phyloP scores from a whole-genome alignment of 805 yeast species.

The Priceomyces melissophilus region DNA sequence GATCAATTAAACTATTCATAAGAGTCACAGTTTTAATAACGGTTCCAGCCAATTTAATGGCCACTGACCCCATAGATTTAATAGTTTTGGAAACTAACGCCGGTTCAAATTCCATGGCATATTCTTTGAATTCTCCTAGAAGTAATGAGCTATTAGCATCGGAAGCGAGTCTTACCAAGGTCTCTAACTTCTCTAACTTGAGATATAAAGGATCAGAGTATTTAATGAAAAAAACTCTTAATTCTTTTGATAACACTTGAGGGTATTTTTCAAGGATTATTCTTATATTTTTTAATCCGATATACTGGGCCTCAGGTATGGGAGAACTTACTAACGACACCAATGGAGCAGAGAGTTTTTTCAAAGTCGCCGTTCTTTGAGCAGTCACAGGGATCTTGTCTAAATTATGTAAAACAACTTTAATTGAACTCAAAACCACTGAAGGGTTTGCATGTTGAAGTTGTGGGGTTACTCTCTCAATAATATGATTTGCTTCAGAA shows the following conservation, averaged over 20 bases:
- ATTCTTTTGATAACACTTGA: slow-evolving; percentile 66
- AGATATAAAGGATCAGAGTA: slow-evolving; percentile 79
- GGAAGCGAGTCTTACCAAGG: slow-evolving; percentile 64
- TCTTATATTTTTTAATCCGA: slow-evolving; percentile 86
- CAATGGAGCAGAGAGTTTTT: slow-evolving; percentile 77
- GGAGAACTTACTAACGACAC: slow-evolving; percentile 84
- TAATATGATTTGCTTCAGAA: slow-evolving; percentile 75
- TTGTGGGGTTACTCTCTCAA: slow-evolving; percentile 90
- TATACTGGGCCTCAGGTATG: slow-evolving; percentile 88
- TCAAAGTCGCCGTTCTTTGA: slow-evolving; percentile 45
- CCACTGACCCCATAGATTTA: slow-evolving; percentile 67
- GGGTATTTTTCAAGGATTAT: slow-evolving; percentile 89
- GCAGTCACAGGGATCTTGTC: slow-evolving; percentile 44
- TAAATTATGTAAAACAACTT: slow-evolving; percentile 70
- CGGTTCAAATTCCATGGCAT: slow-evolving; percentile 81
- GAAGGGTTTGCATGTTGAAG: slow-evolving; percentile 96
- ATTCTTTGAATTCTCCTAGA: slow-evolving; percentile 71
- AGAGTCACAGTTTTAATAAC: slow-evolving; percentile 59
- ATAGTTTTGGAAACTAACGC: slow-evolving; percentile 69
- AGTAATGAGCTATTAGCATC: slow-evolving; percentile 56
- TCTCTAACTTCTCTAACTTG: slow-evolving; percentile 73
- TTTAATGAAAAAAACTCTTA: slow-evolving; percentile 87
- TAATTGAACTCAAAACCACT: slow-evolving; percentile 82
- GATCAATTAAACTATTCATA: slow-evolving; percentile 57
- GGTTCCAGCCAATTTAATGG: slow-evolving; percentile 55